Base-by-base conservation (phyloP, 306 rosid species). In the Calophaca sinica region DNA sequence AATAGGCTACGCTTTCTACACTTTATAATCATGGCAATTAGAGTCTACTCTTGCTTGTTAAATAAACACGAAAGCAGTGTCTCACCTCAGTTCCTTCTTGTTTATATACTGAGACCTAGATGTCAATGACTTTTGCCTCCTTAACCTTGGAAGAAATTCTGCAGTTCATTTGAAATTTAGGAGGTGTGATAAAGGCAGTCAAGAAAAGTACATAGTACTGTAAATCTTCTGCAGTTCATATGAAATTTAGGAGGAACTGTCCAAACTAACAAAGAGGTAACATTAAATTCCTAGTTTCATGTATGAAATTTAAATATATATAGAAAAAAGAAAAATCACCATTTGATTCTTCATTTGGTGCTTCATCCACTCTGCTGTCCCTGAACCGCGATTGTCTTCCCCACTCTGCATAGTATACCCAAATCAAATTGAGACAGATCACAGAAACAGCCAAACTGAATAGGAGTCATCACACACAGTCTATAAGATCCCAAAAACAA, bases 51-150 rank as follows among this genome's bases (percentile, higher is more conserved):
- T 38, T n/a, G 62, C 20, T 57, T 6, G 65, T 76, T 32, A 36
- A 67, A 79, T 29, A 50, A 64, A 55, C 67, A 55, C 3, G 45
- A 55, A 33, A 66, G 61, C 3, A 39, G 32, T 55, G 65, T 28
- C 82, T 75, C 74, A 94, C 98, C 94, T 94, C 72, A 94, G 69
- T 72, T 94, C 98, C 84, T 91, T 85, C 6, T 79, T 66, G 80
- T 88, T 86, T 70, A 91, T 94, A 46, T 91, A 94, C 57, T 94
- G 96, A 39, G 89, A 62, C 83, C 98, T 86, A 61, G 72, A 79
- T 3, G 98, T 94, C 81, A 87, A 88, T 45, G 98, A 94, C 61
- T 91, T 93, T 76, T 96, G 89, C 80, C 97, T 89, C 79, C 97
- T 89, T 74, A 85, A 12, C 85, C 83, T 86, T 68, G 97, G 97